Conservation (phyloP, 805 yeast genomes). For the Saccharomycopsis sp. region DNA sequence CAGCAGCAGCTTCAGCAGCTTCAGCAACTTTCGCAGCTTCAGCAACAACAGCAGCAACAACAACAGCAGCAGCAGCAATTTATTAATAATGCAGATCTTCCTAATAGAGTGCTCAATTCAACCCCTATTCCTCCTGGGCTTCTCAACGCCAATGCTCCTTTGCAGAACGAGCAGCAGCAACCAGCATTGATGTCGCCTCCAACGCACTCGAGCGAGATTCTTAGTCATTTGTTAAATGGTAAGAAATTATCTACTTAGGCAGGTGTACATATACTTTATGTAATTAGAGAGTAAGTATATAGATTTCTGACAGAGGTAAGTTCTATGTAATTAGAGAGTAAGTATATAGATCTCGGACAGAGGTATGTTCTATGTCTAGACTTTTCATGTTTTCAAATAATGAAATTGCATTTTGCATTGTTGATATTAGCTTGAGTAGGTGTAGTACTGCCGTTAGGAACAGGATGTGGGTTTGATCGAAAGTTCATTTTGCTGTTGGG, state of each 20-base stretch:
- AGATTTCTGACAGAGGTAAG: no score
- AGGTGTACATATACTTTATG: background rate
- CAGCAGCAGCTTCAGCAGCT: constrained; percentile 28
- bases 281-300: background rate
- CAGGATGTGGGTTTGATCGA: no score
- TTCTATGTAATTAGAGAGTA: no score
- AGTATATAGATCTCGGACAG: no score
- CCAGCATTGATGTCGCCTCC: constrained; percentile 19
- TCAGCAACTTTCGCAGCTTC: constrained; percentile 22
- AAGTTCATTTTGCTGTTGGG: no score
- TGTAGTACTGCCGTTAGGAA: no score
- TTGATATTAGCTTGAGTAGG: no score
- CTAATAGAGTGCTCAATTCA: constrained; percentile 21
- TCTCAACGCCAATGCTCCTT: constrained; percentile 11
- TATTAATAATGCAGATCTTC: constrained; percentile 23
- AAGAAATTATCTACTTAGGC: constrained; percentile 32
- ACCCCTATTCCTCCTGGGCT: constrained; percentile 16
- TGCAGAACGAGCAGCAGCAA: constrained; percentile 1
- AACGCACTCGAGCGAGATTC: constrained; percentile 69
- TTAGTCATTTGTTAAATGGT: constrained; percentile 81
- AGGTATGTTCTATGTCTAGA: no score
- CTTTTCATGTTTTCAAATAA: no score
- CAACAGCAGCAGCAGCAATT: constrained; percentile 25
- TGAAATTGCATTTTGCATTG: no score
- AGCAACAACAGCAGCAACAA: constrained; percentile 25